These are phyloP conservation scores for Sporothrix pallida DNA, from an alignment of 2,329 filamentous ascomycete genomes.

Conservation along the genomic window DNA sequence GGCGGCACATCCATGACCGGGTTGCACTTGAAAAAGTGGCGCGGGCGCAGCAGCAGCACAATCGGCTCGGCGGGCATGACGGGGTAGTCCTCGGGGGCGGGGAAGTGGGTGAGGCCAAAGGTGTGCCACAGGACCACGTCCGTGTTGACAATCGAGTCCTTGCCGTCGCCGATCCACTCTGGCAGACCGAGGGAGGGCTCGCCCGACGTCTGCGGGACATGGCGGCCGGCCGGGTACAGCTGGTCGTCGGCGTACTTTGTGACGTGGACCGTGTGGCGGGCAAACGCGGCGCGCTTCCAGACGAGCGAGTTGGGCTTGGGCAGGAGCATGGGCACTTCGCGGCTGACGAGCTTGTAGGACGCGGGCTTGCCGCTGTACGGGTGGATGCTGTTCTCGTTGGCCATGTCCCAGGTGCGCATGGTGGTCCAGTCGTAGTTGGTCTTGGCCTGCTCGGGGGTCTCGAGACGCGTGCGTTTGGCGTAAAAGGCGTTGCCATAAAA, in stretches of 20 bases:
- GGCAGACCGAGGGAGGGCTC: constrained; percentile 75
- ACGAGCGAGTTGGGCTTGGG: constrained; percentile 82
- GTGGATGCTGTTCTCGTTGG: constrained; percentile 82
- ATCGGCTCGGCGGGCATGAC: constrained; percentile 90
- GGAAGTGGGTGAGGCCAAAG: constrained; percentile 89
- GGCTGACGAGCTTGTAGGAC: constrained; percentile 86
- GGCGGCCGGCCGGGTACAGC: constrained; percentile 82
- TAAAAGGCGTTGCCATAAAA: constrained; percentile 90
- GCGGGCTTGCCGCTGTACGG: constrained; percentile 84
- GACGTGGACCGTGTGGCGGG: constrained; percentile 84
- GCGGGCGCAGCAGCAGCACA: constrained; percentile 75
- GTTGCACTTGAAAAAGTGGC: constrained; percentile 83
- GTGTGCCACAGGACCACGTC: constrained; percentile 94
- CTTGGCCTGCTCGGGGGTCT: constrained; percentile 69
- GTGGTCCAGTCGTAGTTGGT: constrained; percentile 83
- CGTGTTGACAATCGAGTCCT: constrained; percentile 74
- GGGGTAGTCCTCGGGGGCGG: constrained; percentile 87
- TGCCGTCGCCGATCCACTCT: constrained; percentile 76
- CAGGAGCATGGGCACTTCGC: constrained; percentile 78
- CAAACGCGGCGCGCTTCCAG: constrained; percentile 89
- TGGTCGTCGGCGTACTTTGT: constrained; percentile 84
- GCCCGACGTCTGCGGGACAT: constrained; percentile 86
- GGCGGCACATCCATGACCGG: constrained; percentile 82
- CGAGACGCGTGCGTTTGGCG: constrained; percentile 80
- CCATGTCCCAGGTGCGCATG: constrained; percentile 87